Evolutionary conservation across 768 basidiomycete species (phyloP).

Genomic region (Vararia minispora): DNA sequence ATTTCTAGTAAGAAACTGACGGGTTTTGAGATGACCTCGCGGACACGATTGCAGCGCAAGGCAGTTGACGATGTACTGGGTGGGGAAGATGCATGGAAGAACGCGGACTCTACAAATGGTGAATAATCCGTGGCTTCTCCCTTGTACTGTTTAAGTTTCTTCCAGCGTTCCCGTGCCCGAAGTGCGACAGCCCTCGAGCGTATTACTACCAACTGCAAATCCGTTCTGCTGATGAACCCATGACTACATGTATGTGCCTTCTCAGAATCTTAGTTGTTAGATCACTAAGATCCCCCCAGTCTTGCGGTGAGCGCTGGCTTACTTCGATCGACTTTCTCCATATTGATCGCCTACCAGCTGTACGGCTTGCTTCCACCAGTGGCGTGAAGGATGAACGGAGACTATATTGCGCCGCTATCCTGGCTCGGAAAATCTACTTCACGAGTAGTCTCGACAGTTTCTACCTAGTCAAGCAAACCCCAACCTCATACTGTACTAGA

Average conservation of each 20-base stretch:
- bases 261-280: neutral
- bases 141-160: neutral
- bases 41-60: conserved; percentile 80
- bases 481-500: no score
- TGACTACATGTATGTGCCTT: conserved; percentile 47
- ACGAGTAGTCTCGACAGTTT: no score
- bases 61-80: conserved; percentile 93
- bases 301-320: conserved; percentile 30
- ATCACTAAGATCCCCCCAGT: conserved; percentile 25
- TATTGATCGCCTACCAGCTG: conserved; percentile 30
- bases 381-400: conserved; percentile 65
- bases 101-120: conserved; percentile 85
- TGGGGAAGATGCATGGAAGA: conserved; percentile 87
- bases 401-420: no score
- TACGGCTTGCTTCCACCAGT: conserved; percentile 50
- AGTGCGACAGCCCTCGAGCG: conserved; percentile 78
- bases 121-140: conserved; percentile 9
- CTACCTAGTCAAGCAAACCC: no score
- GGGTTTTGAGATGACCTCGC: conserved; percentile 72
- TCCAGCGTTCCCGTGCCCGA: conserved; percentile 31
- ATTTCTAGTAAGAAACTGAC: no score
- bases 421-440: no score
- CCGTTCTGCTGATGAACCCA: conserved; percentile 84
- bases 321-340: neutral
- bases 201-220: conserved; percentile 98